phyloP scores from a whole-genome alignment of 768 basidiomycete species.

The Lanmaoa pseudosensibilis region DNA sequence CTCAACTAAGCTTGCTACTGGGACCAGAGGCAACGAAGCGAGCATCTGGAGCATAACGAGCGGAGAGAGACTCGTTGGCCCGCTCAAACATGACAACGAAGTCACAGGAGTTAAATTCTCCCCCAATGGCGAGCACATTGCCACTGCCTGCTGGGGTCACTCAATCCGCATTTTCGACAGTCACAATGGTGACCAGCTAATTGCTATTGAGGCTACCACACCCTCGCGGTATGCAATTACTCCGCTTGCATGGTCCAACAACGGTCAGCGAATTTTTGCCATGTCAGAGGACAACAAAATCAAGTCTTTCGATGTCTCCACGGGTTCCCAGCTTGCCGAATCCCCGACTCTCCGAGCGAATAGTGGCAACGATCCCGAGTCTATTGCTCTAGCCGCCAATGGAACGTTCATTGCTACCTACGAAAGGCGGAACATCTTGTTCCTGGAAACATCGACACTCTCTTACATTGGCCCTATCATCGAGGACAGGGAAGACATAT shows the following conservation, averaged over 20 bases:
- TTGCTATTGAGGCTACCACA: background rate
- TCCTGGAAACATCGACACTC: background rate
- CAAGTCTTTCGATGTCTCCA: background rate
- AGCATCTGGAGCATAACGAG: background rate
- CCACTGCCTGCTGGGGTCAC: fast-evolving
- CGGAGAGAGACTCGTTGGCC: background rate
- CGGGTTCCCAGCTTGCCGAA: background rate
- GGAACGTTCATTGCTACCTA: background rate
- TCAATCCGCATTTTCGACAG: background rate
- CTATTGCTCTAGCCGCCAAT: background rate
- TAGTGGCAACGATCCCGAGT: background rate
- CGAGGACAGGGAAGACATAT: background rate
- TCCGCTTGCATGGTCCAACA: background rate
- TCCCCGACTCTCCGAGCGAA: background rate
- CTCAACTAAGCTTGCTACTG: background rate
- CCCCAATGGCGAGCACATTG: background rate
- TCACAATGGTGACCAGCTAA: background rate
- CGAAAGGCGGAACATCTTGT: background rate
- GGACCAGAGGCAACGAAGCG: background rate
- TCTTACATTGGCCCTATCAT: background rate
- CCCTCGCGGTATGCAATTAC: fast-evolving
- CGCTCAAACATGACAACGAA: background rate
- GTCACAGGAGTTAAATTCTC: background rate
- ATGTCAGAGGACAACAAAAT: background rate
- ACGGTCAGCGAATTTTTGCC: background rate